These are phyloP conservation scores for Trametes meyenii DNA, from an alignment of 768 basidiomycete genomes.

Conservation along the genomic window DNA sequence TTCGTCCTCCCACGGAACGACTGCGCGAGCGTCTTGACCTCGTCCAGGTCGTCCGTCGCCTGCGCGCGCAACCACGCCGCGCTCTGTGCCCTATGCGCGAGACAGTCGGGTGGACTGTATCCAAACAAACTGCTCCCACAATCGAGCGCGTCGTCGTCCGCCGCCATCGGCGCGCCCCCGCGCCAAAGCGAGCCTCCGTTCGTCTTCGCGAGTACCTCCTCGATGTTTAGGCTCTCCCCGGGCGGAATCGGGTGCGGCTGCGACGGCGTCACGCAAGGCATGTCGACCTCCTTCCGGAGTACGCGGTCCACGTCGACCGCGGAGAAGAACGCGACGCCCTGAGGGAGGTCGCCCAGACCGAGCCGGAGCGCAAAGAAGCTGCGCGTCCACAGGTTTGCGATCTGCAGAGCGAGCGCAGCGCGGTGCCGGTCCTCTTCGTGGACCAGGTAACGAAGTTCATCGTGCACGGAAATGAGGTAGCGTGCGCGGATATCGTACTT, in stretches of 20 bases:
- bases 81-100: constrained; percentile 63
- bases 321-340: constrained; percentile 96
- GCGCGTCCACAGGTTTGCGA: constrained; percentile 96
- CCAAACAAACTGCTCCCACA: constrained; percentile 46
- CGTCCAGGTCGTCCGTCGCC: constrained; percentile 68
- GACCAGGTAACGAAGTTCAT: constrained; percentile 94
- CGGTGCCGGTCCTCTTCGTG: constrained; percentile 87
- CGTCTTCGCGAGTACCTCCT: constrained; percentile 64
- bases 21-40: constrained; percentile 71
- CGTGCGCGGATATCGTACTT: constrained; percentile 87
- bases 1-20: constrained; percentile 36
- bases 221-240: constrained; percentile 86
- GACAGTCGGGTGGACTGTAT: constrained; percentile 60
- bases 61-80: constrained; percentile 78
- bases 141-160: constrained; percentile 26
- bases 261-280: constrained; percentile 94
- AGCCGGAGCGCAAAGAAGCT: constrained; percentile 87
- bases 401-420: constrained; percentile 89
- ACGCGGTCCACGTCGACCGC: constrained; percentile 92
- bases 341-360: constrained; percentile 96
- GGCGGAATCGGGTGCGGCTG: constrained; percentile 81
- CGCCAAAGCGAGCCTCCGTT: constrained; percentile 66
- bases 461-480: constrained; percentile 96
- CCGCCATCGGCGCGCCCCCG: constrained; percentile 59
- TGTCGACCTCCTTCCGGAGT: constrained; percentile 93